A percentile compares a stretch with the other conserved stretches of the same genome.
phyloP scores from a whole-genome alignment of 805 yeast species.

The Candida patagonica region DNA sequence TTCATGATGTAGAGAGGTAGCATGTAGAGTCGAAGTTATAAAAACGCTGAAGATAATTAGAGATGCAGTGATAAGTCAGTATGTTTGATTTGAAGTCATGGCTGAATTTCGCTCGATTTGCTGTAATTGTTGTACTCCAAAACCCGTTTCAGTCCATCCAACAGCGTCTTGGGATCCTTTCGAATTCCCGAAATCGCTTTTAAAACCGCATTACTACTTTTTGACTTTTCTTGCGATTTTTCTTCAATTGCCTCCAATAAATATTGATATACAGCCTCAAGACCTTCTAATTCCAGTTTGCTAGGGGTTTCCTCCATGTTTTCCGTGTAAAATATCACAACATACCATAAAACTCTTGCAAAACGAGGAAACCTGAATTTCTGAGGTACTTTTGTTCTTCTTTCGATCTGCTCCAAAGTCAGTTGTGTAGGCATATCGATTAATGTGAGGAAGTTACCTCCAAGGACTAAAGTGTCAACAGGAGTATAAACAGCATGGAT shows the following conservation, averaged over 20 bases:
- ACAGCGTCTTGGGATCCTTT: too few relatives aligned
- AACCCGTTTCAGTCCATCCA: too few relatives aligned
- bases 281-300: slow-evolving; percentile 5
- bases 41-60: too few relatives aligned
- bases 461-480: slow-evolving; percentile 67
- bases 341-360: slow-evolving; percentile 58
- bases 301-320: neutral
- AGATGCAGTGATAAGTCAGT: neutral
- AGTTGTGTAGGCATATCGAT: slow-evolving; percentile 56
- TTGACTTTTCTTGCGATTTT: neutral
- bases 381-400: slow-evolving; percentile 59
- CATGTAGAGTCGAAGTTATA: neutral
- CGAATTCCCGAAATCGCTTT: neutral
- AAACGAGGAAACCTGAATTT: slow-evolving; percentile 75
- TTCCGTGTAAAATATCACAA: slow-evolving; percentile 37
- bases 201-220: neutral
- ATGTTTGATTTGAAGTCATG: neutral
- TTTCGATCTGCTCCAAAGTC: slow-evolving; percentile 52
- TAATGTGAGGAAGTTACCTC: slow-evolving; percentile 76
- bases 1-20: neutral
- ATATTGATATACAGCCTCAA: slow-evolving; percentile 5
- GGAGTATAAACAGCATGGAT: slow-evolving; percentile 87
- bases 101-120: neutral
- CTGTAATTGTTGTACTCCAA: neutral
- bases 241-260: slow-evolving; percentile 5